Evolutionary conservation across 2,329 filamentous ascomycete genomes (phyloP).

Genomic region (Setomelanomma holmii): DNA sequence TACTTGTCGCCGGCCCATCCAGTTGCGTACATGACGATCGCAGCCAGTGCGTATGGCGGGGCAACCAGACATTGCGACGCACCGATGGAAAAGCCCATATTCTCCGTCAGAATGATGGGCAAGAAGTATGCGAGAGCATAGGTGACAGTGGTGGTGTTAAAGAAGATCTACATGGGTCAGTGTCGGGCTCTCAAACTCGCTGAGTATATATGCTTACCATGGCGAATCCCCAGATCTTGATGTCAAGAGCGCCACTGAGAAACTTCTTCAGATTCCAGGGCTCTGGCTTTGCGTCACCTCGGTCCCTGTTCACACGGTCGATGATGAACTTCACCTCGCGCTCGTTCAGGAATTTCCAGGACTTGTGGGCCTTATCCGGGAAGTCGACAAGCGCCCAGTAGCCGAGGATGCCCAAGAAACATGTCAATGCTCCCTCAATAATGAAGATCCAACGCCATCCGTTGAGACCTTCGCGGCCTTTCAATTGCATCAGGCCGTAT

Average conservation of each 20-base stretch:
- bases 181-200: background rate
- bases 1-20: slow-evolving; percentile 73
- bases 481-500: slow-evolving; percentile 72
- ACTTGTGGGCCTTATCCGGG: slow-evolving; percentile 52
- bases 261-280: slow-evolving; percentile 58
- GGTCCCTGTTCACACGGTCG: slow-evolving; percentile 60
- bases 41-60: slow-evolving; percentile 46
- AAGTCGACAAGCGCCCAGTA: slow-evolving; percentile 57
- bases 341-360: slow-evolving; percentile 54
- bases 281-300: slow-evolving; percentile 59
- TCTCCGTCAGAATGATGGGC: slow-evolving; percentile 71
- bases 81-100: slow-evolving; percentile 70
- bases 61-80: slow-evolving; percentile 74
- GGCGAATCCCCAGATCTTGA: slow-evolving; percentile 64
- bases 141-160: slow-evolving; percentile 71
- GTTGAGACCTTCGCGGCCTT: slow-evolving; percentile 57
- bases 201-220: slow-evolving; percentile 31
- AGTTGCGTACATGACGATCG: slow-evolving; percentile 56
- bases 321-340: slow-evolving; percentile 59
- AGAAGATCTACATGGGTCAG: slow-evolving; percentile 53
- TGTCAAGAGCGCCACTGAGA: slow-evolving; percentile 55
- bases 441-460: slow-evolving; percentile 56
- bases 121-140: slow-evolving; percentile 83
- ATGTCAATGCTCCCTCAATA: slow-evolving; percentile 53
- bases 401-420: slow-evolving; percentile 47